Base-by-base conservation (phyloP, 495 filamentous ascomycete species). In the Penicillium silybi region DNA sequence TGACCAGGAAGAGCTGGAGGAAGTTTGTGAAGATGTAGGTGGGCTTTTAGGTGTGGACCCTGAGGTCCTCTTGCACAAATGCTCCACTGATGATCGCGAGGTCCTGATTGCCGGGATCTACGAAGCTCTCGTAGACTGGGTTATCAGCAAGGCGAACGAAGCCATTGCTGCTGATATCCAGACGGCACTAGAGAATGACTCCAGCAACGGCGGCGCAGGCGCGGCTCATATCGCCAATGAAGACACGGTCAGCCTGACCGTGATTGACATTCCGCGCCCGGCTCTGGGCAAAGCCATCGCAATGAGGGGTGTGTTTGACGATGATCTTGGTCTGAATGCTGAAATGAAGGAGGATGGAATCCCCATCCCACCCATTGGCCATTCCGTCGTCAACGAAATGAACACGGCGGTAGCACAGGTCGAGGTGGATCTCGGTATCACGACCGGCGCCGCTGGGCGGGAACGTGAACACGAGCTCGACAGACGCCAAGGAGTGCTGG, bases 311-410 rank as follows among this genome's bases (percentile, higher is more conserved):
- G 83, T 97, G 27, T 97, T 98, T 62, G 92, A 98, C 59, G 93
- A 97, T 56, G 80, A 69, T 25, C 70, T 85, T n/a, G 93, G 93
- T 43, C 95, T 98, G 69, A 96, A 97, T 56, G 81, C 85, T 1
- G 93, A 98, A 68, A 97, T 98, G 92, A 93, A 90, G 64, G 84
- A 90, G 52, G 93, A 98, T 58, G 95, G 95, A 15, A 81, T 98
- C 20, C 76, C 85, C 25, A 77, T 92, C 16, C 74, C 74, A 1
- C 41, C 83, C 0, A 81, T 82, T 4, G 87, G 87, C 7, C 84
- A 83, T 46, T 95, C 93, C 0, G 85, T 97, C 26, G 53, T 90
- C 9, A 83, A 84, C 47, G 92, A 96, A 64, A 93, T 95, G 87
- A 80, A 85, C 57, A 82, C 80, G 42, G 90, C 90, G 2, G 81